phyloP scores from a whole-genome alignment of 2,329 filamentous ascomycete species.

The Spiromastix sp. region DNA sequence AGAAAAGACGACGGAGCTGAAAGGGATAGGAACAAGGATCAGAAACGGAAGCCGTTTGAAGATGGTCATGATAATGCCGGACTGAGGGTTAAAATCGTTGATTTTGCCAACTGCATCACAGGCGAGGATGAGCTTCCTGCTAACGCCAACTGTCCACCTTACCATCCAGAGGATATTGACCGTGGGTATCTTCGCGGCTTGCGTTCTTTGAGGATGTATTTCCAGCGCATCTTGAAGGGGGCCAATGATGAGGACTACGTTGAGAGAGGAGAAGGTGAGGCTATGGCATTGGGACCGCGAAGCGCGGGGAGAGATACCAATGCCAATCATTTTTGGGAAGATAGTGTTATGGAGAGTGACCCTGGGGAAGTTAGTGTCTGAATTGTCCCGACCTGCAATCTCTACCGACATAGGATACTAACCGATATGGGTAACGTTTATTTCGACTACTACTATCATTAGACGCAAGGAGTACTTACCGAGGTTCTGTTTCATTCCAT shows the following conservation, averaged over 20 bases:
- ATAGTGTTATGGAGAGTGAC: slow-evolving; percentile 33
- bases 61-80: slow-evolving; percentile 29
- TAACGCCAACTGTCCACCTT: slow-evolving; percentile 62
- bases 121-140: slow-evolving; percentile 59
- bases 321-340: slow-evolving; percentile 29
- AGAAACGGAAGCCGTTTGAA: slow-evolving; percentile 21
- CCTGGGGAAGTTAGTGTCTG: slow-evolving; percentile 33
- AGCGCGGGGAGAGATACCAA: slow-evolving; percentile 20
- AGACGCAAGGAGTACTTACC: too few relatives aligned
- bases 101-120: slow-evolving; percentile 96
- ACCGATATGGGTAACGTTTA: too few relatives aligned
- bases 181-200: slow-evolving; percentile 82
- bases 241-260: slow-evolving; percentile 41
- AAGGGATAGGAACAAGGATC: slow-evolving; percentile 15
- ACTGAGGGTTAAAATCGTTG: slow-evolving; percentile 85
- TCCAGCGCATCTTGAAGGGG: slow-evolving; percentile 76
- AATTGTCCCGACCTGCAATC: too few relatives aligned
- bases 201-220: slow-evolving; percentile 68
- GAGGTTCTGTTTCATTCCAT: too few relatives aligned
- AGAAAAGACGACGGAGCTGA: slow-evolving; percentile 12
- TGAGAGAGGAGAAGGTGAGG: slow-evolving; percentile 34
- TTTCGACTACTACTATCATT: too few relatives aligned
- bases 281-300: slow-evolving; percentile 26
- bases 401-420: too few relatives aligned
- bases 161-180: slow-evolving; percentile 70